Conservation (phyloP, 208 protist genomes). For the Trichomonas tenax region DNA sequence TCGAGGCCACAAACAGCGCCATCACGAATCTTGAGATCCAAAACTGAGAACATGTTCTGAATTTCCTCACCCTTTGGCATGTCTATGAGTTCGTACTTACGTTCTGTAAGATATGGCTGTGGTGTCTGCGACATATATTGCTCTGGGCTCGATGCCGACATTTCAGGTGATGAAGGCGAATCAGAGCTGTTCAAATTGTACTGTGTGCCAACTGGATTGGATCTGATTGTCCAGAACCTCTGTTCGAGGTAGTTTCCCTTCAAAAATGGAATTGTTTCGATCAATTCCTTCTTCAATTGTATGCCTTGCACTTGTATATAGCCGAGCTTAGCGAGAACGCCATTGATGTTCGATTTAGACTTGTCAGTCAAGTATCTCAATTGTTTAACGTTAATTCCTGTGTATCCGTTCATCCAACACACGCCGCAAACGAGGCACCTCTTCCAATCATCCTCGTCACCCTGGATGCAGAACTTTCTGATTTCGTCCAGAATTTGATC, state of each 20-base stretch:
- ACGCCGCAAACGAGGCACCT: neutral
- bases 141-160: neutral
- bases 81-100: neutral
- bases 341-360: neutral
- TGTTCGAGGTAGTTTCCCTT: neutral
- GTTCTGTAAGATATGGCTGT: neutral
- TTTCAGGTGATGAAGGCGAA: neutral
- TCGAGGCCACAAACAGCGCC: neutral
- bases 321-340: neutral
- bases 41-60: neutral
- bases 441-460: neutral
- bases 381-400: neutral
- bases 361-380: neutral
- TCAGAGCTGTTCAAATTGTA: neutral
- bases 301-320: neutral
- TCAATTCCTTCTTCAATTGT: neutral
- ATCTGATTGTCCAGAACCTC: neutral
- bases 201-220: neutral
- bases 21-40: neutral
- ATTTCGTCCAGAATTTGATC: neutral
- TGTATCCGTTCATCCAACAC: neutral
- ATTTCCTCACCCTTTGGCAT: neutral
- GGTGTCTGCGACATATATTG: neutral
- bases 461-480: neutral
- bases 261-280: conserved; percentile 2